Evolutionary conservation across 768 basidiomycete genomes (phyloP), one percentile per base, ranked within the genome.

Genomic region (Amylocystis lapponica): DNA sequence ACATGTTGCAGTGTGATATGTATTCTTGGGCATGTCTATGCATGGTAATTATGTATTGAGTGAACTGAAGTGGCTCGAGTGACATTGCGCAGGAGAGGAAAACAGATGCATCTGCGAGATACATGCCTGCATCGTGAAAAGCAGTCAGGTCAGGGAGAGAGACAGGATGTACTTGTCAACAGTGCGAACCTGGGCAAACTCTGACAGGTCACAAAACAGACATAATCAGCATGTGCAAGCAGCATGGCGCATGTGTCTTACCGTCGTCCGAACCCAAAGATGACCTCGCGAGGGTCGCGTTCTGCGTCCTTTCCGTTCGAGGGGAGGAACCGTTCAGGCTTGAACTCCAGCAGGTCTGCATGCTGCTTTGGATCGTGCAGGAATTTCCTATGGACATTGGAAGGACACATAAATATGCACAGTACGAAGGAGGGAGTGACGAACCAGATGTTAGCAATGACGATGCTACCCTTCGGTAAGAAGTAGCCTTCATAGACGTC

Each of bases 251-350:
- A 4, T 16, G 22, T 10, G 19, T 34, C 58, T 48, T 19, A 66
- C 67, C 61, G 64, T 41, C 73, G 59, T 11, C 72, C 72, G 44
- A 74, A 76, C 8, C 74, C 74, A 50, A 72, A 75, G 2, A 66
- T 62, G 37, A 65, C 68, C n/a, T 50, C 38, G n/a, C 71, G 61
- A 12, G 75, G 73, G 49, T 75, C 74, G 27, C 58, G 58, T 48
- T 54, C 60, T 1, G 51, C 44, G n/a, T 54, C 56, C 25, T 52
- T 53, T 33, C 58, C 57, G 14, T 46, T 47, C n/a, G 46, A 34
- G 25, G 48, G 53, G 29, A 78, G 47, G 49, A 67, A 80, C 4
- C 81, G 69, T 19, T 75, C 74, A 0, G 81, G 81, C 27, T 61
- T 59, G 59, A 83, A 83, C 1, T 46, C 46, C 36, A 71, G 57